Conservation (phyloP, 2,329 filamentous ascomycete species). For the Neonectria ditissima region DNA sequence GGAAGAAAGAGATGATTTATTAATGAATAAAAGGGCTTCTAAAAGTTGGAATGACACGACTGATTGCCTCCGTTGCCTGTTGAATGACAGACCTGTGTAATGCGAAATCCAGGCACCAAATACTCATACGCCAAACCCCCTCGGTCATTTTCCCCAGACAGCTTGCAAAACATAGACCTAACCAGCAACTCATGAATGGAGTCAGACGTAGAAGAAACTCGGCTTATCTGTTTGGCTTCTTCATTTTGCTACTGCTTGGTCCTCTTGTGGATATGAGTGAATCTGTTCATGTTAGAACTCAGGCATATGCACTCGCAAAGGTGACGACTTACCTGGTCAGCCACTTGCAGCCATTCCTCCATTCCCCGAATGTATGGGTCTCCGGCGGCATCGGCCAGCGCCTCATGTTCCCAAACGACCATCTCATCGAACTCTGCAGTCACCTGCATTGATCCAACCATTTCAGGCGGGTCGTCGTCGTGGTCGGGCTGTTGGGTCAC, state of each 20-base stretch:
- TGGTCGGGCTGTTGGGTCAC: constrained; percentile 58
- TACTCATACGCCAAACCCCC: background rate
- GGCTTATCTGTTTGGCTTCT: no score
- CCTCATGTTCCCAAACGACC: constrained; percentile 87
- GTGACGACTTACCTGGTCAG: constrained; percentile 69
- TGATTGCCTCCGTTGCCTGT: background rate
- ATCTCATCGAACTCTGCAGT: constrained; percentile 79
- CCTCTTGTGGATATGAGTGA: constrained; percentile 33
- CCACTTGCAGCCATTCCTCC: constrained; percentile 83
- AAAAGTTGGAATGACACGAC: background rate
- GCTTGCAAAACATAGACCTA: background rate
- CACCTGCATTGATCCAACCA: constrained; percentile 67
- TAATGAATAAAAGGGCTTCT: background rate
- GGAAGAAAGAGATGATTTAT: background rate
- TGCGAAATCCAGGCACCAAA: background rate
- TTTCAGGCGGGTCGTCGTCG: constrained; percentile 55
- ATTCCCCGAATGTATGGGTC: constrained; percentile 82
- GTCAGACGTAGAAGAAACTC: no score
- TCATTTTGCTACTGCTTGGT: background rate
- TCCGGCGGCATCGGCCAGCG: constrained; percentile 66
- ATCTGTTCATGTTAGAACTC: constrained; percentile 35
- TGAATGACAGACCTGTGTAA: background rate
- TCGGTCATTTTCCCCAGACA: background rate
- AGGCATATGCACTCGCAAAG: background rate
- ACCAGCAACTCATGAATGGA: background rate